These are phyloP conservation scores for Trypanosoma caninum DNA, from an alignment of 208 protist genomes.

Conservation along the genomic window DNA sequence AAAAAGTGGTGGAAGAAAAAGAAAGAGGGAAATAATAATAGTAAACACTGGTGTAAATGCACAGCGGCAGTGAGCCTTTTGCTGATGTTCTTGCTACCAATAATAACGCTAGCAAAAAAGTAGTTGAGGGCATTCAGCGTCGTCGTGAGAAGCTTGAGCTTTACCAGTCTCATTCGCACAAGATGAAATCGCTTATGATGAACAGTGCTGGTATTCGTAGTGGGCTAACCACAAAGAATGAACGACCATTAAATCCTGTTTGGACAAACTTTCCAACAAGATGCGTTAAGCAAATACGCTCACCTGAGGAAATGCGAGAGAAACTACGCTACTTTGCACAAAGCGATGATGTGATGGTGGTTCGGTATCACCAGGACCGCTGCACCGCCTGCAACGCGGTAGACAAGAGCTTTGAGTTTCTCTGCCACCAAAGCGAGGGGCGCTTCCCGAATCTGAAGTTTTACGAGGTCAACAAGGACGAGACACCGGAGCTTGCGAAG, in stretches of 20 bases:
- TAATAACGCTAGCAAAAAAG: slow-evolving; percentile 12
- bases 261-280: slow-evolving; percentile 68
- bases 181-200: slow-evolving; percentile 81
- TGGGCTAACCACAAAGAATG: slow-evolving; percentile 43
- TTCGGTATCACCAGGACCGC: slow-evolving; percentile 76
- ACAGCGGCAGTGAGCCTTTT: not conserved
- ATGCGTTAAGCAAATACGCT: slow-evolving; percentile 59
- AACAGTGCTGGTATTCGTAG: slow-evolving; percentile 70
- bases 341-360: slow-evolving; percentile 77
- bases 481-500: slow-evolving; percentile 55
- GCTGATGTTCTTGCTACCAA: not conserved
- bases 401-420: slow-evolving; percentile 73
- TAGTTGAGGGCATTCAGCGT: slow-evolving; percentile 40
- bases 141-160: slow-evolving; percentile 61
- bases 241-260: slow-evolving; percentile 56
- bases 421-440: slow-evolving; percentile 62
- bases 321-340: slow-evolving; percentile 77
- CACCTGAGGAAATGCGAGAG: slow-evolving; percentile 66
- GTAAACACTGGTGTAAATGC: too few relatives aligned
- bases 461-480: slow-evolving; percentile 72
- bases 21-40: too few relatives aligned
- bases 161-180: slow-evolving; percentile 77
- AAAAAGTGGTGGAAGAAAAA: too few relatives aligned
- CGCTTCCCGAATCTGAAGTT: slow-evolving; percentile 60
- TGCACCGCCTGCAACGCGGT: slow-evolving; percentile 85